Conservation (phyloP, 75 land plant genomes). For the Picea glauca region DNA sequence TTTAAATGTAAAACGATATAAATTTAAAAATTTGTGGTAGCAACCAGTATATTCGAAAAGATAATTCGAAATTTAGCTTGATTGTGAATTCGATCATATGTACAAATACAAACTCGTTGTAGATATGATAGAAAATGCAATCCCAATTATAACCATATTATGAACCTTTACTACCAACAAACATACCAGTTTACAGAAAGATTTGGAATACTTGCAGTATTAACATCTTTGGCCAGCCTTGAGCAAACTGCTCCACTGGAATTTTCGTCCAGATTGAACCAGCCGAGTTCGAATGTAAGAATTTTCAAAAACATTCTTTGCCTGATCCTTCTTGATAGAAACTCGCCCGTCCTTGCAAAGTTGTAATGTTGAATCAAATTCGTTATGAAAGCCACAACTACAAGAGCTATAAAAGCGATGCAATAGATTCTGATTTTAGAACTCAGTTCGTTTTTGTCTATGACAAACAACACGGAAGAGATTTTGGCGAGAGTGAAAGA, state of each 20-base stretch:
- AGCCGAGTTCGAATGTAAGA: conserved; percentile 26
- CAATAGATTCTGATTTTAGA: conserved; percentile 4
- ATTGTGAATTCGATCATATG: no score
- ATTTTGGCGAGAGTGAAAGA: conserved; percentile 20
- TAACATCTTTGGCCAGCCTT: conserved; percentile 24
- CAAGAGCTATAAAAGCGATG: conserved; percentile 14
- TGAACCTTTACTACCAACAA: background rate
- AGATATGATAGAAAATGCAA: background rate
- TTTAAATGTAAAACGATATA: no score
- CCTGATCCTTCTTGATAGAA: conserved; percentile 21
- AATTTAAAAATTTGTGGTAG: background rate
- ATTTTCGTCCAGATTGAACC: conserved; percentile 30
- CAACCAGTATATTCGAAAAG: background rate
- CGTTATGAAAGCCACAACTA: conserved; percentile 13
- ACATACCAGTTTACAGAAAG: no score
- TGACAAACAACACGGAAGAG: conserved; percentile 9
- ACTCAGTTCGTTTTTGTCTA: conserved; percentile 6
- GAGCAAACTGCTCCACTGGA: conserved; percentile 27
- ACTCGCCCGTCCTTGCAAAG: conserved; percentile 26
- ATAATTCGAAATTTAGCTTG: background rate
- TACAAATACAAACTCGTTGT: no score
- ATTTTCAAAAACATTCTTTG: conserved; percentile 21
- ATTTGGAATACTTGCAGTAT: conserved; percentile 5
- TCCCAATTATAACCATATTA: background rate
- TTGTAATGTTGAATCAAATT: conserved; percentile 30